Percentiles rank a stretch among this genome's conserved stretches.
Conservation (phyloP, 305 asterid species). For the Withania somnifera region DNA sequence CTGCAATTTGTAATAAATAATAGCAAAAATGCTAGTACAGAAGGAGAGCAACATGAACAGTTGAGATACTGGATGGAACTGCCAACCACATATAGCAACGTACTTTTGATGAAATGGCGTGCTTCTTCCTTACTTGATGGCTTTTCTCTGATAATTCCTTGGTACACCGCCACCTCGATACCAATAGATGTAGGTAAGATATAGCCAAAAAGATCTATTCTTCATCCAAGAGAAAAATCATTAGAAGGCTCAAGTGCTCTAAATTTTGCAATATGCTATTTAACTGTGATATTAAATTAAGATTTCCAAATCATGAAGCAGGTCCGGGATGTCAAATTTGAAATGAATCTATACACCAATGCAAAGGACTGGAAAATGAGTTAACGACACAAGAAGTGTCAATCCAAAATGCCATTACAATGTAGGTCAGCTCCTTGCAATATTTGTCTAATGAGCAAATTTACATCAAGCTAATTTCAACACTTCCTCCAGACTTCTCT, state of each 20-base stretch:
- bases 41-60: neutral
- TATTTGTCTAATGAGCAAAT: neutral
- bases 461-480: neutral
- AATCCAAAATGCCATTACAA: neutral
- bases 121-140: slow-evolving; percentile 67
- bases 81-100: neutral
- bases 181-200: slow-evolving; percentile 30
- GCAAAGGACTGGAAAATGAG: neutral
- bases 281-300: neutral
- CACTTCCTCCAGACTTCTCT: neutral
- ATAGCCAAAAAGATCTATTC: slow-evolving; percentile 23
- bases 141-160: slow-evolving; percentile 69
- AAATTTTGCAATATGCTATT: neutral
- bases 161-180: slow-evolving; percentile 72
- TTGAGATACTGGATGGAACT: neutral
- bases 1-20: slow-evolving; percentile 18
- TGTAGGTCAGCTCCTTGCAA: neutral
- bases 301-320: neutral
- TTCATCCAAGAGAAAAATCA: slow-evolving; percentile 12
- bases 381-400: neutral
- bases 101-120: slow-evolving; percentile 56
- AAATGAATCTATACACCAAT: neutral
- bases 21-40: neutral
- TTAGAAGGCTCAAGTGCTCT: slow-evolving; percentile 4
- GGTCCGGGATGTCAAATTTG: neutral